Percentiles rank a stretch among this genome's conserved stretches.
These are phyloP conservation scores for Xylaria sp. DNA, from an alignment of 2,329 filamentous ascomycete genomes.

Conservation along the genomic window DNA sequence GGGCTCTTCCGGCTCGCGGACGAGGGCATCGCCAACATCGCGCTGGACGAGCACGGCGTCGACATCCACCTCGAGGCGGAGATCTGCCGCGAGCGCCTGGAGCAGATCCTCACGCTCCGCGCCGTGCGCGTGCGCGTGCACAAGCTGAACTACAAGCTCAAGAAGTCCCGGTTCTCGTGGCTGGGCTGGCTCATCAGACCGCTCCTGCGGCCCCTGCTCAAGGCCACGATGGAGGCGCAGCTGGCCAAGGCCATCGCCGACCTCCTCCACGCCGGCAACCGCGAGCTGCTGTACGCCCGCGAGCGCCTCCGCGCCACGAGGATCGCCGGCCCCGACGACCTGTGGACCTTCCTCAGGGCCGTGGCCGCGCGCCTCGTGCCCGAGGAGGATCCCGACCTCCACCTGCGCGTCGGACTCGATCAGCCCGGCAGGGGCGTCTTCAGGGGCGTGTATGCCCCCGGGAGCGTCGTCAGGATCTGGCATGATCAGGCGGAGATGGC, in stretches of 20 bases:
- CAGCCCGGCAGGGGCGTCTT: slow-evolving; percentile 70
- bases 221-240: slow-evolving; percentile 77
- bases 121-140: slow-evolving; percentile 84
- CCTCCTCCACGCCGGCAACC: slow-evolving; percentile 77
- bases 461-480: slow-evolving; percentile 90
- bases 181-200: slow-evolving; percentile 87
- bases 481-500: slow-evolving; percentile 79
- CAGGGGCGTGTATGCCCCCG: slow-evolving; percentile 85
- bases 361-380: slow-evolving; percentile 80
- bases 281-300: slow-evolving; percentile 85
- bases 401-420: slow-evolving; percentile 76
- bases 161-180: slow-evolving; percentile 79
- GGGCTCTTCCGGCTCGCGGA: slow-evolving; percentile 80
- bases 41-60: slow-evolving; percentile 85
- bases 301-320: slow-evolving; percentile 87
- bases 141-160: slow-evolving; percentile 82
- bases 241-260: slow-evolving; percentile 77
- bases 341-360: slow-evolving; percentile 84
- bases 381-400: slow-evolving; percentile 78
- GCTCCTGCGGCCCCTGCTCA: slow-evolving; percentile 81
- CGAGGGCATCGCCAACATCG: slow-evolving; percentile 85
- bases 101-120: slow-evolving; percentile 82
- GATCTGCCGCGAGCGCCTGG: slow-evolving; percentile 78
- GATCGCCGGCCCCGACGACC: slow-evolving; percentile 81
- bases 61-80: slow-evolving; percentile 88